Evolutionary conservation across 805 yeast genomes (phyloP), one percentile per base, ranked within the genome.

Genomic region (Candida nanaspora): DNA sequence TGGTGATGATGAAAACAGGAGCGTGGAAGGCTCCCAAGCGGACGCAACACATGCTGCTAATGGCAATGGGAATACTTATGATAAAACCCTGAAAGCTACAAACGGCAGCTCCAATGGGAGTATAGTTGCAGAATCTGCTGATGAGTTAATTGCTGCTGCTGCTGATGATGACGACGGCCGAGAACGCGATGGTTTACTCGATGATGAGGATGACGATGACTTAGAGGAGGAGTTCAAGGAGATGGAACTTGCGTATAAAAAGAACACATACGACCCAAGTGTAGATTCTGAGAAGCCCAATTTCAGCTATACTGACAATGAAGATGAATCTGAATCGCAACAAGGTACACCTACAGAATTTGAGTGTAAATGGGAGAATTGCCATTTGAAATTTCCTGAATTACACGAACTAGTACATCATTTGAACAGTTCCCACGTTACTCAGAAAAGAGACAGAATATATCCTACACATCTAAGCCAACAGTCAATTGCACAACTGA

Each of bases 371-470:
- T 71, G 76, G 76, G 51, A 47, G 4, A 59, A 48, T 6, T 70
- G 76, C 45, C 40, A 48, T 18, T 33, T 31, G 23, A 49, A 46
- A 16, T 61, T 60, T 39, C 45, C 49, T 11, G 61, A 59, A 39
- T 43, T 67, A 40, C 67, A 65, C 41, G 59, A 57, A n/a, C 50
- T 70, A 20, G 73, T 66, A 10, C 46, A 53, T 4, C 76, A 70
- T 46, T 54, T 70, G 16, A 58, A 55, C 27, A 53, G 53, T n/a
- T 65, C 53, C 15, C 76, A 70, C 42, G 58, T 68, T 13, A 42
- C 46, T 11, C 45, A 55, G 4, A 50, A 46, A 27, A 48, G 51
- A 25, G 45, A 44, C 13, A 42, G 42, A 16, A 7, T 18, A 20
- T 33, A 3, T 4, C 26, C 35, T 21, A 4, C 15, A 7, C 15